Evolutionary conservation across 2,329 filamentous ascomycete species (phyloP).

Genomic region (Ustilaginoidea virens): DNA sequence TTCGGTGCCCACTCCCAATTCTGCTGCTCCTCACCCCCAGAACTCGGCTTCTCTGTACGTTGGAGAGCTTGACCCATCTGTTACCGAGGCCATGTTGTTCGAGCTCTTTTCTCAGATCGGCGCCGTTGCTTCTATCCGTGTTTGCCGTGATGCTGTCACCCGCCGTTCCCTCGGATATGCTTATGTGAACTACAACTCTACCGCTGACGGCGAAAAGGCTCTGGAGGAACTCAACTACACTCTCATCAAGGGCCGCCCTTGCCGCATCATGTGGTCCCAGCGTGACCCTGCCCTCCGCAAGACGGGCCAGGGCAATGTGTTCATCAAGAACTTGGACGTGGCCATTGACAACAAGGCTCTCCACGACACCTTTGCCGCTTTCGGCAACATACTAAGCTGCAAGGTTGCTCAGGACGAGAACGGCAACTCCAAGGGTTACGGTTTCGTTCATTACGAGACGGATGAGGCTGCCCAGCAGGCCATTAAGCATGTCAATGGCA

Average conservation of each 20-base stretch:
- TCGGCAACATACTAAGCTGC: constrained; percentile 98
- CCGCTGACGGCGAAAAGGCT: constrained; percentile 88
- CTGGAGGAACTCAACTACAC: constrained; percentile 99
- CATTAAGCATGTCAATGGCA: constrained; percentile 99
- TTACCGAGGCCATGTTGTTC: constrained; percentile 99
- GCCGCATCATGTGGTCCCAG: constrained; percentile 99
- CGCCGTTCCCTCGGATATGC: constrained; percentile 97
- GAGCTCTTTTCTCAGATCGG: constrained; percentile 99
- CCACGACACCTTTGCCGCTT: constrained; percentile 96
- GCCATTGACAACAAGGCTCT: constrained; percentile 99
- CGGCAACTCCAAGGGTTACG: constrained; percentile 95
- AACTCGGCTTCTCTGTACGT: constrained; percentile 98
- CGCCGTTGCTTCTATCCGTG: constrained; percentile 96
- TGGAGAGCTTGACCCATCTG: constrained; percentile 91
- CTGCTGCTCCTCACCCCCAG: constrained; percentile 63
- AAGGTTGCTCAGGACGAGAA: constrained; percentile 98
- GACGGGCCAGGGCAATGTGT: constrained; percentile 97
- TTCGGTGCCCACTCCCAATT: constrained; percentile 55
- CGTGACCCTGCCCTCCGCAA: constrained; percentile 97
- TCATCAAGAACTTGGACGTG: constrained; percentile 99
- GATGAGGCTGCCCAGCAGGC: constrained; percentile 92
- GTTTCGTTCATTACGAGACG: constrained; percentile 99
- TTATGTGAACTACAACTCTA: constrained; percentile 99
- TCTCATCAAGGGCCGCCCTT: constrained; percentile 94
- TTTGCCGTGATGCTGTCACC: constrained; percentile 97